A percentile compares a stretch with the other conserved stretches of the same genome.
phyloP scores from a whole-genome alignment of 2,329 filamentous ascomycete genomes.

The Alternaria ventricosa region DNA sequence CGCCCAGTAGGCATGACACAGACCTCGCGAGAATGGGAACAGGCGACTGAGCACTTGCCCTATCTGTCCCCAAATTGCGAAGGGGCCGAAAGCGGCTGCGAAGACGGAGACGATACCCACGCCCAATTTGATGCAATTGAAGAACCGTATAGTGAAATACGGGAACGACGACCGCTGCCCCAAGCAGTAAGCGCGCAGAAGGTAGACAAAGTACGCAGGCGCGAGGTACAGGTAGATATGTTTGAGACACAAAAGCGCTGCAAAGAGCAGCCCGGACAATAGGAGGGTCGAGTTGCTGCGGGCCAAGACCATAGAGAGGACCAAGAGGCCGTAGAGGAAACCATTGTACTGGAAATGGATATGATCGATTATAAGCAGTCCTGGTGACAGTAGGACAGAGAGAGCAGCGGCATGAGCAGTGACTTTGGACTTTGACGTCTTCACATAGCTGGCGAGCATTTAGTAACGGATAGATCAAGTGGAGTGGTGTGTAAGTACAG shows the following conservation, averaged over 20 bases:
- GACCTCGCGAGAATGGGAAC: slow-evolving; percentile 90
- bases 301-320: slow-evolving; percentile 84
- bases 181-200: slow-evolving; percentile 89
- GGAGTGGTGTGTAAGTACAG: slow-evolving; percentile 57
- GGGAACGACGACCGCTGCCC: slow-evolving; percentile 77
- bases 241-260: slow-evolving; percentile 87
- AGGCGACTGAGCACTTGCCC: slow-evolving; percentile 82
- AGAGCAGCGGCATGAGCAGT: slow-evolving; percentile 85
- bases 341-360: slow-evolving; percentile 99
- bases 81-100: slow-evolving; percentile 85
- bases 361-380: slow-evolving; percentile 95
- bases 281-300: slow-evolving; percentile 77
- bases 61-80: slow-evolving; percentile 80
- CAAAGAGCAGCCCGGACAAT: slow-evolving; percentile 81
- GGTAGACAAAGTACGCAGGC: slow-evolving; percentile 92
- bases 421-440: slow-evolving; percentile 74
- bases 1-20: slow-evolving; percentile 98
- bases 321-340: slow-evolving; percentile 88
- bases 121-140: slow-evolving; percentile 85
- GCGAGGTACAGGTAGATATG: slow-evolving; percentile 98
- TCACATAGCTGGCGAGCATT: slow-evolving; percentile 67
- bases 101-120: slow-evolving; percentile 74
- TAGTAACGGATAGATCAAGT: slow-evolving; percentile 11
- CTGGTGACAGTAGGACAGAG: slow-evolving; percentile 89
- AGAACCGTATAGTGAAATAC: slow-evolving; percentile 68